phyloP scores from a whole-genome alignment of 345 rosid species.

The Salix exigua region DNA sequence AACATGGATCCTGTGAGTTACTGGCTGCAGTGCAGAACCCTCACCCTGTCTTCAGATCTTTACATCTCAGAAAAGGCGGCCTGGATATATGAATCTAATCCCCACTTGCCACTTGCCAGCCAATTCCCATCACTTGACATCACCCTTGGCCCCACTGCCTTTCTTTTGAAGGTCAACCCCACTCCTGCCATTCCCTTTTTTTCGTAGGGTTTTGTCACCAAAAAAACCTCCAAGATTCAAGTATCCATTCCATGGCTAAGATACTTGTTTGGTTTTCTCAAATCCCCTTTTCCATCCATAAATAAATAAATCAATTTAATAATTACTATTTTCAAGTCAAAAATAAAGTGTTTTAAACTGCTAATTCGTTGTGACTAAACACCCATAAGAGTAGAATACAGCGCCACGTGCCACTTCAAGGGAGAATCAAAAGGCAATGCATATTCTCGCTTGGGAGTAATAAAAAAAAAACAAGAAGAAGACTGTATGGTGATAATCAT shows the following conservation, averaged over 20 bases:
- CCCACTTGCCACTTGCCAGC: not conserved
- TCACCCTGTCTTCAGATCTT: not conserved
- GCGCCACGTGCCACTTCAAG: not conserved
- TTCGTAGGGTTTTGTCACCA: not conserved
- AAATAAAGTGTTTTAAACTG: too few species aligned
- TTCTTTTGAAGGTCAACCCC: not conserved
- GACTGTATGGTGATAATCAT: not conserved
- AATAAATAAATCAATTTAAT: too few species aligned
- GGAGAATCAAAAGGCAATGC: not conserved
- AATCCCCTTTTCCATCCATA: too few species aligned
- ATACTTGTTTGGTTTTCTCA: too few species aligned
- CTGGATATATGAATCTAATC: not conserved
- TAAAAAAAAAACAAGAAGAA: not conserved
- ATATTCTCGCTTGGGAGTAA: not conserved
- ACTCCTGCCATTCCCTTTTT: not conserved
- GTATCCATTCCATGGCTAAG: not conserved
- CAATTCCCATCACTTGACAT: not conserved
- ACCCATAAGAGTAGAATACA: too few species aligned
- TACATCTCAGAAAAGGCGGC: not conserved
- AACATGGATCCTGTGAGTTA: too few species aligned
- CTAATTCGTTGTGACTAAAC: too few species aligned
- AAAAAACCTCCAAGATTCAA: not conserved
- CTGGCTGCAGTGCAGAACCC: not conserved
- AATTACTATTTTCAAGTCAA: too few species aligned
- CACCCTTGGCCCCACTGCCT: not conserved